These are phyloP conservation scores for Solanum appendiculatum DNA, from an alignment of 257 asterid species.

Conservation along the genomic window DNA sequence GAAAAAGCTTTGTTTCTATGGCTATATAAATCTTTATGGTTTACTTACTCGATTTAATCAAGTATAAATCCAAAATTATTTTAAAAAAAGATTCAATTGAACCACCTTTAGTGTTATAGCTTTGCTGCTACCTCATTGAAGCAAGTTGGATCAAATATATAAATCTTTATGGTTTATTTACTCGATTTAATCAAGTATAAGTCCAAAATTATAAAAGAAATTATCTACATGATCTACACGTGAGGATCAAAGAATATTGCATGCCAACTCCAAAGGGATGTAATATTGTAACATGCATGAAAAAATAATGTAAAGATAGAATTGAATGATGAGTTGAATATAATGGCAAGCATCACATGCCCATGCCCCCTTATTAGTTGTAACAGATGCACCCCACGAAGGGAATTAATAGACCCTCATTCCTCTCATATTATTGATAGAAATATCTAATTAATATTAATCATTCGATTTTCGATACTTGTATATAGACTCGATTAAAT, in stretches of 20 bases:
- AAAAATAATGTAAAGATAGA: background rate
- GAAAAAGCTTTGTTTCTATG: no score
- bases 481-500: background rate
- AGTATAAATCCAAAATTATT: no score
- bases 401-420: background rate
- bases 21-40: no score
- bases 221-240: background rate
- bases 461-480: background rate
- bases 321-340: background rate
- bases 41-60: no score
- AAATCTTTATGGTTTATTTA: background rate
- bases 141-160: background rate
- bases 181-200: background rate
- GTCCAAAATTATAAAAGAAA: background rate
- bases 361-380: slow-evolving; percentile 1
- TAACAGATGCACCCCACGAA: background rate
- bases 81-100: background rate
- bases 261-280: background rate
- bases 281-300: background rate
- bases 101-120: background rate
- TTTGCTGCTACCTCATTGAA: background rate
- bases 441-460: background rate
- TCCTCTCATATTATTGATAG: background rate
- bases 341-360: background rate
- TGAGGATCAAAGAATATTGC: background rate